These are phyloP conservation scores for Myxozyma melibiosi DNA, from an alignment of 805 yeast genomes.

Conservation along the genomic window DNA sequence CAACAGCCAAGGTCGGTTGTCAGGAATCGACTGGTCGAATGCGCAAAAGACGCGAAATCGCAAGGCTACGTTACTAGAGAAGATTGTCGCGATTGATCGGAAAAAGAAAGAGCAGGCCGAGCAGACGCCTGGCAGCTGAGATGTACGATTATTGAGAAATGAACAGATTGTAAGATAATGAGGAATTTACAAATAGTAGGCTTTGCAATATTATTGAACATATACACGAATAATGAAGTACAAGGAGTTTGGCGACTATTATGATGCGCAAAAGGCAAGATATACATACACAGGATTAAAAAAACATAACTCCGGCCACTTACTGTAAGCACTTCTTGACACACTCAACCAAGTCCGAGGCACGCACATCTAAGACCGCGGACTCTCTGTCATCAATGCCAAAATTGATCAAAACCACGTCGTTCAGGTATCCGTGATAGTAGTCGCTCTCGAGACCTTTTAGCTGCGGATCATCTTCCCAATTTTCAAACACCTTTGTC, in stretches of 20 bases:
- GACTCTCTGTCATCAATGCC: constrained; percentile 32
- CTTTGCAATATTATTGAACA: too few species aligned
- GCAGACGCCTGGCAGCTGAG: background rate
- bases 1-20: constrained; percentile 9
- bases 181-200: background rate
- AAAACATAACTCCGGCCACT: too few species aligned
- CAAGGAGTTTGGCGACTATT: too few species aligned
- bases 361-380: constrained; percentile 30
- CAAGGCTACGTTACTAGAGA: constrained; percentile 17
- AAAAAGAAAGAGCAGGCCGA: background rate
- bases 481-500: background rate
- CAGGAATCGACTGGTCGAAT: constrained; percentile 23
- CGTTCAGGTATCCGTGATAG: constrained; percentile 33
- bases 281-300: background rate
- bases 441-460: constrained; percentile 26
- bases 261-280: too few species aligned
- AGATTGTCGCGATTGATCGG: constrained; percentile 17
- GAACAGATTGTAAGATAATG: too few species aligned
- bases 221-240: too few species aligned
- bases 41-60: constrained; percentile 5
- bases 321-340: constrained; percentile 20
- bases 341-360: constrained; percentile 27
- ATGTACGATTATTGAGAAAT: too few species aligned
- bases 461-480: constrained; percentile 20
- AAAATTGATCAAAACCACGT: constrained; percentile 26